A percentile compares a stretch with the other conserved stretches of the same genome.
Evolutionary conservation across 495 filamentous ascomycete species (phyloP).

Genomic region (Penicillium verhagenii): DNA sequence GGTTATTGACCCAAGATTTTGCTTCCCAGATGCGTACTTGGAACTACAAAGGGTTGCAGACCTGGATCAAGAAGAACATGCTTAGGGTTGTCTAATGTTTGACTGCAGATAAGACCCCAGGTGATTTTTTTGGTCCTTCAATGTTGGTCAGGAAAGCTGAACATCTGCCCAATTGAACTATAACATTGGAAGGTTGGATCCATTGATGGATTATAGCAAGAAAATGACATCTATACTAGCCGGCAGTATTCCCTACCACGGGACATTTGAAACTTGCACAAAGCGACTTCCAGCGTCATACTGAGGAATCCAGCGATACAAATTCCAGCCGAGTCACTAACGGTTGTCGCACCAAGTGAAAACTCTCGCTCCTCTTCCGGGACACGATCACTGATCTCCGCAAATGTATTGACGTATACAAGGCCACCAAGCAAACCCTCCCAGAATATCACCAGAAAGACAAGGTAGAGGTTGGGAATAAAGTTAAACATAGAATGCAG

Average conservation of each 20-base stretch:
- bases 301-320: slow-evolving; percentile 84
- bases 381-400: slow-evolving; percentile 82
- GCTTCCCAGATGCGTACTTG: not conserved
- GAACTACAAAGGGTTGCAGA: not conserved
- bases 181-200: too few relatives aligned
- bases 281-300: slow-evolving; percentile 76
- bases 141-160: too few relatives aligned
- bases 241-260: slow-evolving; percentile 78
- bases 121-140: too few relatives aligned
- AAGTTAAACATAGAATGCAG: slow-evolving; percentile 74
- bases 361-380: slow-evolving; percentile 80
- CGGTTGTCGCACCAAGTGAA: slow-evolving; percentile 81
- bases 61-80: not conserved
- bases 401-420: slow-evolving; percentile 95
- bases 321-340: slow-evolving; percentile 89
- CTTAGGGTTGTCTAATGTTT: slow-evolving; percentile 17
- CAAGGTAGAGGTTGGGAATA: slow-evolving; percentile 76
- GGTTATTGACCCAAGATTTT: not conserved
- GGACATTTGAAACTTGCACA: slow-evolving; percentile 79
- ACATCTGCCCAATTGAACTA: too few relatives aligned
- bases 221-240: slow-evolving; percentile 18
- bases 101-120: too few relatives aligned
- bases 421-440: slow-evolving; percentile 86
- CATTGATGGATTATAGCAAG: not conserved
- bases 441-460: slow-evolving; percentile 90